A percentile compares a stretch with the other conserved stretches of the same genome.
Evolutionary conservation across 2,329 filamentous ascomycete genomes (phyloP).

Genomic region (Drechslerella dactyloides): DNA sequence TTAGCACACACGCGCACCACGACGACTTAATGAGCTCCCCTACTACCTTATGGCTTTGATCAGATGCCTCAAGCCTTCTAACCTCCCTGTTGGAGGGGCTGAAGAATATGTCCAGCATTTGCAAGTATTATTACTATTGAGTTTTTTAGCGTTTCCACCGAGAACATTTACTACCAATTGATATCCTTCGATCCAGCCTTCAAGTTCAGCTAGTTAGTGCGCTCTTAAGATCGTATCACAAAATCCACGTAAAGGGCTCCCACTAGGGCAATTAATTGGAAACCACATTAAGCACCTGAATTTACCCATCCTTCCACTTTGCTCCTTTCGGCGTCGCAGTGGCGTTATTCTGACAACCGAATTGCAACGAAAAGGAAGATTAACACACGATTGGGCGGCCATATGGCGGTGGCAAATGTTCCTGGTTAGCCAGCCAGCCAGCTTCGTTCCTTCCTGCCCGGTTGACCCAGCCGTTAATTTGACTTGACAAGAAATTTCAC

Average conservation of each 20-base stretch:
- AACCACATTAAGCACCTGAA: constrained; percentile 4
- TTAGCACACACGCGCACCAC: constrained; percentile 11
- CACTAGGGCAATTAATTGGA: not conserved
- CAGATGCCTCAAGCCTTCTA: constrained; percentile 7
- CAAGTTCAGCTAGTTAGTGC: not conserved
- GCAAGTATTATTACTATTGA: not conserved
- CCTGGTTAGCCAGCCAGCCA: not conserved
- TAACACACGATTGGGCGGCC: constrained; percentile 13
- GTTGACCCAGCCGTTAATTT: constrained; percentile 26
- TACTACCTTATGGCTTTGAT: constrained; percentile 10
- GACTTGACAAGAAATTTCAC: constrained; percentile 17
- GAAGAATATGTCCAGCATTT: constrained; percentile 26
- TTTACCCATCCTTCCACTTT: not conserved
- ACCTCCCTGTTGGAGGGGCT: constrained; percentile 38
- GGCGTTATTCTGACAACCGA: constrained; percentile 29
- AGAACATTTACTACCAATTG: constrained; percentile 28
- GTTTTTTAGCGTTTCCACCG: constrained; percentile 30
- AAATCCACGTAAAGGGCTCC: not conserved
- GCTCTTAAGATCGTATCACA: not conserved
- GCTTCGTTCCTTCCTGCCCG: constrained; percentile 2
- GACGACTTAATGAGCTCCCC: constrained; percentile 29
- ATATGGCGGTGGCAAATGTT: constrained; percentile 49
- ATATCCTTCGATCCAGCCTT: constrained; percentile 13
- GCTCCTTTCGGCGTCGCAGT: constrained; percentile 13
- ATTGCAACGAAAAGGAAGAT: constrained; percentile 7